Evolutionary conservation across 208 protist genomes (phyloP).

Genomic region (Phytomonas sp.): DNA sequence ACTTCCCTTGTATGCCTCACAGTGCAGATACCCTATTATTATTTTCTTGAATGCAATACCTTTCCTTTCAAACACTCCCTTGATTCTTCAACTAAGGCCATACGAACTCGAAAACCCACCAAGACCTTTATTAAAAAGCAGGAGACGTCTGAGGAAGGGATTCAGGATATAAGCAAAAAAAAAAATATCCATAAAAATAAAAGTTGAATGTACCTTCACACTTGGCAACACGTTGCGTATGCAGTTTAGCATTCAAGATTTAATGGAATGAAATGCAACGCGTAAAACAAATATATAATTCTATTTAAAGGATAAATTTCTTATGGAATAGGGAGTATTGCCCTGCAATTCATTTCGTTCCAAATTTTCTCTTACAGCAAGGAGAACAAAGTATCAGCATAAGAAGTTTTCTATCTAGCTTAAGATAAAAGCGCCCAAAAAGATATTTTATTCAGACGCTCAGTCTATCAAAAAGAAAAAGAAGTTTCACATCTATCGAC

Average conservation of each 20-base stretch:
- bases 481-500: not conserved
- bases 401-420: not conserved
- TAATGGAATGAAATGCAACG: not conserved
- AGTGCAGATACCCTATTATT: not conserved
- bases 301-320: not conserved
- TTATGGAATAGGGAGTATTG: not conserved
- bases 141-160: not conserved
- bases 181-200: not conserved
- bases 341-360: not conserved
- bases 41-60: not conserved
- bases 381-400: not conserved
- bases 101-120: not conserved
- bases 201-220: not conserved
- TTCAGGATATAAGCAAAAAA: not conserved
- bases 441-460: not conserved
- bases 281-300: not conserved
- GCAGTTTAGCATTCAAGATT: not conserved
- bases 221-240: not conserved
- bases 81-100: not conserved
- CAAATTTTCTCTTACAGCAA: not conserved
- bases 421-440: not conserved
- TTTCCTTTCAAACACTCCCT: not conserved
- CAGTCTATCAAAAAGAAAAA: conserved; percentile 9
- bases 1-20: not conserved
- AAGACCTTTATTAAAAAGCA: not conserved